These are phyloP conservation scores for Salvia sclarea DNA, from an alignment of 305 asterid genomes.

Conservation along the genomic window DNA sequence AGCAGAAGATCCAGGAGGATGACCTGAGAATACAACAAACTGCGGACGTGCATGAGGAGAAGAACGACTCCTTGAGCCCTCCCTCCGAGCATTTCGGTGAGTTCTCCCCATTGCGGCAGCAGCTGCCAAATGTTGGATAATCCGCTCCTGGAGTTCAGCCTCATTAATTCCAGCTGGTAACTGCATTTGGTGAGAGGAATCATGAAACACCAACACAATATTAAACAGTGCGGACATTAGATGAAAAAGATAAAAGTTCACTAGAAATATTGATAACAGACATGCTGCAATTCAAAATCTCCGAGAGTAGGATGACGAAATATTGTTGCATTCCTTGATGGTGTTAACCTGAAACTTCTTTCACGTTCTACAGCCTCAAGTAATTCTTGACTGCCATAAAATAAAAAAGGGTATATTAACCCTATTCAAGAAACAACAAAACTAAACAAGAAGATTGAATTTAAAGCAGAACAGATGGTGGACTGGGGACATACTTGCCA, in stretches of 20 bases:
- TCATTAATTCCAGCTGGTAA: conserved; percentile 58
- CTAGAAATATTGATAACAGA: conserved; percentile 38
- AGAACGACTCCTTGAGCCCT: conserved; percentile 53
- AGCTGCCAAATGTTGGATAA: conserved; percentile 88
- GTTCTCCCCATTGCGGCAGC: conserved; percentile 92
- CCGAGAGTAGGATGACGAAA: conserved; percentile 71
- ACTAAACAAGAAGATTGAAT: conserved; percentile 6
- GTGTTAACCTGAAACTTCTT: conserved; percentile 53
- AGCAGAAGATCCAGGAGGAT: conserved; percentile 53
- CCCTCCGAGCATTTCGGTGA: conserved; percentile 59
- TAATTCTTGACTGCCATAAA: conserved; percentile 71
- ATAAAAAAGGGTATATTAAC: neutral
- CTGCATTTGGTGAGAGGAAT: conserved; percentile 43
- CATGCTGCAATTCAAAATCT: conserved; percentile 72
- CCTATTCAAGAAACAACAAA: conserved; percentile 6
- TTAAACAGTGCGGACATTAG: conserved; percentile 10
- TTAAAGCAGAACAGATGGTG: too few species aligned
- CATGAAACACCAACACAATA: conserved; percentile 22
- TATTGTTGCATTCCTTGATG: conserved; percentile 63
- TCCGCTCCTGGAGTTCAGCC: conserved; percentile 76
- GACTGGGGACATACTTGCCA: conserved; percentile 51
- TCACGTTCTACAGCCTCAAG: conserved; percentile 73
- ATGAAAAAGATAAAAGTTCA: conserved; percentile 20
- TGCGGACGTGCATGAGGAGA: conserved; percentile 61
- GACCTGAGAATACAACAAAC: conserved; percentile 53